Base-by-base conservation (phyloP, 495 filamentous ascomycete species). In the Lichenothelia convexa region DNA sequence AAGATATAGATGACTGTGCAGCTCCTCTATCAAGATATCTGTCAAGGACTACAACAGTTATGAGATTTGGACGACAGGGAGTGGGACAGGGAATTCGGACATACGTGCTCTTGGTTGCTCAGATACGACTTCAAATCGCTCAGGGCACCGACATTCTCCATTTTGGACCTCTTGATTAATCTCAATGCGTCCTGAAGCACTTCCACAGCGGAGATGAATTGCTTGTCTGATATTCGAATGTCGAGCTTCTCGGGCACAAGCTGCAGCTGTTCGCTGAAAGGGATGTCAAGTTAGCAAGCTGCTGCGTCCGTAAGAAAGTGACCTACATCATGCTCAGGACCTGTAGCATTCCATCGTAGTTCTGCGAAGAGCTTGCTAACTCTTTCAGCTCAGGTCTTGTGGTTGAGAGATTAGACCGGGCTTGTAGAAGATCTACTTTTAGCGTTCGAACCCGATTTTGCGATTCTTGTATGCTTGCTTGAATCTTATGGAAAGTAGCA, bases 401-500 rank as follows among this genome's bases (percentile, higher is more conserved):
- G 3, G 79, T 73, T 32, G 83, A 73, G 35, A 99, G 66, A 39
- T 79, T 80, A 5, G 65, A 58, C 54, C 93, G 93, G 21, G 89
- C 80, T 24, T 77, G 61, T n/a, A 76, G 65, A 26, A 99, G 64
- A 7, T 80, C 81, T 37, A 85, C 75, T 53, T 81, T 85, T 41
- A 99, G 59, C 7, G 63, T 63, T 44, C 87, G 73, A 17, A 95
- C 79, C 38, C 86, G 77, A 39, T 68, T 67, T 55, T 99, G 91
- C 9, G 84, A 92, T 21, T 71, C 62, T 42, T 85, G 79, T 45
- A 99, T 92, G 57, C 82, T 93, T 4, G 76, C 68, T 53, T 95
- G 89, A 39, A 99, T 95, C 58, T 87, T 93, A 59, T 99, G 91
- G 48, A 93, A 99, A 12, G 86, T 93, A 53, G 89, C 91, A 38